Conservation (phyloP, 352 stramenopile genomes). For the Phytophthora constricta region DNA sequence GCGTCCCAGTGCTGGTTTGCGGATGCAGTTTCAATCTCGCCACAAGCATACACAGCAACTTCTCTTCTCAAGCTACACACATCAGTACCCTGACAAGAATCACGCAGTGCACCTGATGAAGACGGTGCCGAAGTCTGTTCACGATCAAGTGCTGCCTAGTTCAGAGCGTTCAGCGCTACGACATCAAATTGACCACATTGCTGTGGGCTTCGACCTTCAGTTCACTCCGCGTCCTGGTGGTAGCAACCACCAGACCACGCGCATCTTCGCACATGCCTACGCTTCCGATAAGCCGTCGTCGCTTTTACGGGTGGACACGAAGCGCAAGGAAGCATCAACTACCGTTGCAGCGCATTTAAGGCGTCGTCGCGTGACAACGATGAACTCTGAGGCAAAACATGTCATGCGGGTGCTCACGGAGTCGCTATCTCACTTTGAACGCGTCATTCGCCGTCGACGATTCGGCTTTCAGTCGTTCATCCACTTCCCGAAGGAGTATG, state of each 20-base stretch:
- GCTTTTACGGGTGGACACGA: not conserved
- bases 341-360: conserved; percentile 5
- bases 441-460: conserved; percentile 52
- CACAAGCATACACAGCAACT: conserved; percentile 1
- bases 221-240: too few relatives aligned
- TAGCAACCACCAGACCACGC: not conserved
- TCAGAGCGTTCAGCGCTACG: conserved; percentile 41
- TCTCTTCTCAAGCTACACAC: conserved; percentile 44
- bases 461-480: conserved; percentile 61
- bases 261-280: conserved; percentile 39
- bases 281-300: conserved; percentile 31
- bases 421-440: conserved; percentile 47
- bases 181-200: conserved; percentile 51
- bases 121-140: conserved; percentile 51
- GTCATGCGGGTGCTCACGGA: conserved; percentile 44
- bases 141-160: conserved; percentile 45
- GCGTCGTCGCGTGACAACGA: not conserved
- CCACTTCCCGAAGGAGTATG: conserved; percentile 43
- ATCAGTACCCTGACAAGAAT: conserved; percentile 38
- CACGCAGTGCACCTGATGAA: conserved; percentile 58
- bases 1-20: conserved; percentile 16
- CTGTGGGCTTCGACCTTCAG: conserved; percentile 46
- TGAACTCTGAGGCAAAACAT: conserved; percentile 53
- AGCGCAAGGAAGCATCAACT: too few relatives aligned
- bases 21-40: conserved; percentile 18